Conservation (phyloP, 176 grass and related monocot species). For the Oryza glaberrima region DNA sequence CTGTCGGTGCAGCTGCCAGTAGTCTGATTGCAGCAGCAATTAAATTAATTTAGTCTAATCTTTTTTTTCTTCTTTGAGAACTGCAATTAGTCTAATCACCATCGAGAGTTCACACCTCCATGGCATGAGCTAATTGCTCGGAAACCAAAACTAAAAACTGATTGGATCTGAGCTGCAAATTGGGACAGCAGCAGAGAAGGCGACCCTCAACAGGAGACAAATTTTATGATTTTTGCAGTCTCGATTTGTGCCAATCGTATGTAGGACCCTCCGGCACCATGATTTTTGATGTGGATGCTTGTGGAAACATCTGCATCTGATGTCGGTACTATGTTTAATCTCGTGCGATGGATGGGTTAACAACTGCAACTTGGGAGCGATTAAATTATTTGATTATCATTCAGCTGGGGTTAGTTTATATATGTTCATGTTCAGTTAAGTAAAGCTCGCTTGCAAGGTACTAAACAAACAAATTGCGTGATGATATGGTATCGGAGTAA, state of each 20-base stretch:
- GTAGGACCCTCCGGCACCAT: constrained; percentile 33
- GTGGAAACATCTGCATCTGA: constrained; percentile 58
- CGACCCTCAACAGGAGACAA: constrained; percentile 32
- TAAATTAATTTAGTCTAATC: not conserved
- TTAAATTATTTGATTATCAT: not conserved
- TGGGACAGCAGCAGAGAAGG: not conserved
- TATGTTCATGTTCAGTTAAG: not conserved
- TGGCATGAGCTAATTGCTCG: constrained; percentile 10
- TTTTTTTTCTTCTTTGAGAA: no score
- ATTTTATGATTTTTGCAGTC: not conserved
- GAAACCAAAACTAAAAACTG: not conserved
- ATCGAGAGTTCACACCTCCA: constrained; percentile 12
- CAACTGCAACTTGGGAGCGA: constrained; percentile 41
- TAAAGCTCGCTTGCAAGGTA: not conserved
- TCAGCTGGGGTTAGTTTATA: not conserved
- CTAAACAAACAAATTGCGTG: not conserved
- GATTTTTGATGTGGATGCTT: constrained; percentile 50
- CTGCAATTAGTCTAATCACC: not conserved
- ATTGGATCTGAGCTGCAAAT: constrained; percentile 42
- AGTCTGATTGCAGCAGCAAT: not conserved
- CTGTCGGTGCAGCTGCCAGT: constrained; percentile 35
- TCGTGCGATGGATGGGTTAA: constrained; percentile 16
- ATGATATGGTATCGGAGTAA: not conserved
- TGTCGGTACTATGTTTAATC: constrained; percentile 52
- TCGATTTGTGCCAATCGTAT: not conserved